phyloP scores from a whole-genome alignment of 495 filamentous ascomycete genomes.

The Hyaloscypha finlandica region DNA sequence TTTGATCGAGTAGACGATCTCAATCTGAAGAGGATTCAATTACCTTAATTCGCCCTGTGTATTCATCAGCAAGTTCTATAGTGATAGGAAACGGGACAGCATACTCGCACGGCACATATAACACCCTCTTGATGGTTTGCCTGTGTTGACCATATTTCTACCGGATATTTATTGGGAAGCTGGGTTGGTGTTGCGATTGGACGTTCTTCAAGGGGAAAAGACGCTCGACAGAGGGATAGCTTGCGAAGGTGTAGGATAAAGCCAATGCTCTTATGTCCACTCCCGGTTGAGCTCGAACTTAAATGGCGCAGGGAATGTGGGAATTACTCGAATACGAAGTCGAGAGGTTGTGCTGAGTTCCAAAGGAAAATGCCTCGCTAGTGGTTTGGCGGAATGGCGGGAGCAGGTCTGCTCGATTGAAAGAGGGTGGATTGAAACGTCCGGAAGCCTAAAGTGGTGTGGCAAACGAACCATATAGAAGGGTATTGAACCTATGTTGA shows the following conservation, averaged over 20 bases:
- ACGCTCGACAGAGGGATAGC: not conserved
- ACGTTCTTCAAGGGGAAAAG: slow-evolving; percentile 2
- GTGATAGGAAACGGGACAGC: not conserved
- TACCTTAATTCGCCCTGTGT: slow-evolving; percentile 66
- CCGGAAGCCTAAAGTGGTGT: not conserved
- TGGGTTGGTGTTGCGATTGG: slow-evolving; percentile 13
- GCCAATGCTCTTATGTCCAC: slow-evolving; percentile 2
- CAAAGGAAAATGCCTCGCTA: not conserved
- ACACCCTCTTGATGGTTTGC: slow-evolving; percentile 72
- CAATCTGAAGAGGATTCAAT: slow-evolving; percentile 1
- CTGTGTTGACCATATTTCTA: slow-evolving; percentile 66
- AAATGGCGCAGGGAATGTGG: slow-evolving; percentile 1
- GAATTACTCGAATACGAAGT: not conserved
- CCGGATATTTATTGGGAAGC: not conserved
- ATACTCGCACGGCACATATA: slow-evolving; percentile 61
- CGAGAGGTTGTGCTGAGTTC: not conserved
- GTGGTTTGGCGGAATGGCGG: not conserved
- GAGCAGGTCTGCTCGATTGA: slow-evolving; percentile 5
- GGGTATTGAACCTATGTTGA: not conserved
- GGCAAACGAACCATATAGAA: not conserved
- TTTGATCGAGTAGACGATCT: not conserved
- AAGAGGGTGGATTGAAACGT: slow-evolving; percentile 1
- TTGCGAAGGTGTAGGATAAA: slow-evolving; percentile 1
- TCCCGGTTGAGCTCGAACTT: not conserved
- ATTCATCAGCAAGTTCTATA: not conserved